A percentile compares a stretch with the other conserved stretches of the same genome.
Evolutionary conservation across 805 yeast genomes (phyloP).

Genomic region (Zygoascus biomembranicola): DNA sequence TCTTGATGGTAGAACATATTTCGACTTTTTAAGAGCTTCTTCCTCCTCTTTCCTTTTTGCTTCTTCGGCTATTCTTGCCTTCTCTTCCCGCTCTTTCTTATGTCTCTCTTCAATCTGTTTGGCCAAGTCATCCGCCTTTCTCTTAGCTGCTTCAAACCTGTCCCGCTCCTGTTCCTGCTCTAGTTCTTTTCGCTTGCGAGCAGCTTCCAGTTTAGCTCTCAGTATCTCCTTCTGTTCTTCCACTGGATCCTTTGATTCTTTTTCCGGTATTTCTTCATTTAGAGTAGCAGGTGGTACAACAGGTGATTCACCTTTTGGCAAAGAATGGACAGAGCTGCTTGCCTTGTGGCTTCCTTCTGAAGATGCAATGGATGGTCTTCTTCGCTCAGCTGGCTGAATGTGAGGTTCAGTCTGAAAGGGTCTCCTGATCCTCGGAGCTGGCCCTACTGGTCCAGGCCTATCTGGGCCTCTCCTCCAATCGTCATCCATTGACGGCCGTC

Average conservation of each 20-base stretch:
- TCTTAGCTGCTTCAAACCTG: constrained; percentile 22
- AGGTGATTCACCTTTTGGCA: background rate
- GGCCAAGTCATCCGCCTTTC: constrained; percentile 26
- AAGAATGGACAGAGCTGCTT: background rate
- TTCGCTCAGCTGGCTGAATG: background rate
- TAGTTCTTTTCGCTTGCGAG: constrained; percentile 29
- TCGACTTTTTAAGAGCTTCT: constrained; percentile 2
- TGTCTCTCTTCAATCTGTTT: constrained; percentile 16
- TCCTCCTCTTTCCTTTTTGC: constrained; percentile 2
- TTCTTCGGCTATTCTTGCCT: background rate
- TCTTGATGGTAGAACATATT: constrained; percentile 1
- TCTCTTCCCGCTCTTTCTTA: constrained; percentile 13
- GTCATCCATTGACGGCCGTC: background rate
- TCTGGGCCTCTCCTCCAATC: background rate
- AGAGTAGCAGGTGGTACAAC: background rate
- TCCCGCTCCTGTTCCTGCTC: constrained; percentile 25
- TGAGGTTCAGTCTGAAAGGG: background rate
- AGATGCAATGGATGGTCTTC: background rate
- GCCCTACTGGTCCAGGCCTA: background rate
- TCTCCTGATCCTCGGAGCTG: background rate
- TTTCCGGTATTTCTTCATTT: background rate
- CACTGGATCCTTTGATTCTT: constrained; percentile 8
- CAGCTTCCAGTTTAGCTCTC: constrained; percentile 27
- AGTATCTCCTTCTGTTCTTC: constrained; percentile 28
- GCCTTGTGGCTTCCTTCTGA: background rate